Percentiles rank a stretch among this genome's conserved stretches.
phyloP scores from a whole-genome alignment of 257 asterid species.

The Solanum medicagineum region DNA sequence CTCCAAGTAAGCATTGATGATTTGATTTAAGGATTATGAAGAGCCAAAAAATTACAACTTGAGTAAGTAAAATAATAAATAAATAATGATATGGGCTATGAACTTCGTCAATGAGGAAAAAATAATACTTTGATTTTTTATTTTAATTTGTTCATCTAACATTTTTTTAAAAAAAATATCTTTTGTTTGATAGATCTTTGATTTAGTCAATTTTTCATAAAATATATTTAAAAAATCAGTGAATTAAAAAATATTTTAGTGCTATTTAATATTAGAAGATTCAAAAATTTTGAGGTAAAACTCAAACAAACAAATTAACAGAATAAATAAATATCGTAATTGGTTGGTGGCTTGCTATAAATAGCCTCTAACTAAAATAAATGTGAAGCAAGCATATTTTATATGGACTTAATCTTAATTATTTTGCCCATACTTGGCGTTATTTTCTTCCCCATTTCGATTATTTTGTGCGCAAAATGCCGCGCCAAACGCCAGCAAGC shows the following conservation, averaged over 20 bases:
- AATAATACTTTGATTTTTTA: not conserved
- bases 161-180: too few species aligned
- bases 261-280: too few species aligned
- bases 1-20: not conserved
- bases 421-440: not conserved
- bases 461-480: not conserved
- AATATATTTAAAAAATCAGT: too few species aligned
- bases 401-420: not conserved
- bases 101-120: not conserved
- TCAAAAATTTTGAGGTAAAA: too few species aligned
- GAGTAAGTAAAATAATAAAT: too few species aligned
- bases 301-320: not conserved
- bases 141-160: too few species aligned
- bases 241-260: too few species aligned
- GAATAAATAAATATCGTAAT: too few species aligned
- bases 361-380: not conserved
- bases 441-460: not conserved
- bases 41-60: not conserved
- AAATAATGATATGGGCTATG: not conserved
- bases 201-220: too few species aligned
- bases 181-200: too few species aligned
- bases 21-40: not conserved
- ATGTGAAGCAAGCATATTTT: not conserved
- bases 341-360: not conserved
- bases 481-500: accelerated